These are phyloP conservation scores for Colletotrichum sp. DNA, from an alignment of 2,329 filamentous ascomycete genomes.

Conservation along the genomic window DNA sequence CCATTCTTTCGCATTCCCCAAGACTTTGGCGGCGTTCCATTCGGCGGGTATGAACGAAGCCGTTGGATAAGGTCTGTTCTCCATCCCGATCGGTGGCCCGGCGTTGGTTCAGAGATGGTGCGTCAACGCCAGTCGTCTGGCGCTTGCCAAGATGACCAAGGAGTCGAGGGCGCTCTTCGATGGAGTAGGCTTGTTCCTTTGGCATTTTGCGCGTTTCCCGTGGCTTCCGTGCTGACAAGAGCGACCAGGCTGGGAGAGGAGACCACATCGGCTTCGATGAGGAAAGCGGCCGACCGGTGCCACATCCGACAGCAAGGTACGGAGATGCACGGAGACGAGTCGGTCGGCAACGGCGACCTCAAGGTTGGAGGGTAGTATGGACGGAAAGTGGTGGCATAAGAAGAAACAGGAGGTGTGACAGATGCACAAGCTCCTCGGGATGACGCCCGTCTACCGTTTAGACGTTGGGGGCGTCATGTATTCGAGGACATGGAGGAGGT, in stretches of 20 bases:
- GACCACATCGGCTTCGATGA: background rate
- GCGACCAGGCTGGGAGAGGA: background rate
- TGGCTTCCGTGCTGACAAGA: background rate
- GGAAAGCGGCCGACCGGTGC: background rate
- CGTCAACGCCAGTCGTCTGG: background rate
- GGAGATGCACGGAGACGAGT: background rate
- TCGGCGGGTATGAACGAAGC: background rate
- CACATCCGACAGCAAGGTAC: background rate
- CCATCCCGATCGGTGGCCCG: slow-evolving; percentile 8
- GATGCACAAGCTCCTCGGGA: background rate
- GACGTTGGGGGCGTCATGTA: background rate
- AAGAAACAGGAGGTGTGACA: background rate
- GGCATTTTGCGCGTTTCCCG: background rate
- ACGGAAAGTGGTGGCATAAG: background rate
- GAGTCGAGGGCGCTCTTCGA: background rate
- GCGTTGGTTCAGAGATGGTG: background rate
- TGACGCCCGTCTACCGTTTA: background rate
- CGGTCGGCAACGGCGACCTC: background rate
- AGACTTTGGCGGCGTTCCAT: background rate
- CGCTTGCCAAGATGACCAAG: background rate
- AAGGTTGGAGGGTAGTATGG: background rate
- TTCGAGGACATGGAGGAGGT: background rate
- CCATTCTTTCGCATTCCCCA: background rate
- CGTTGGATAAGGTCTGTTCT: background rate
- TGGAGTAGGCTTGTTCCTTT: background rate